A percentile compares a stretch with the other conserved stretches of the same genome.
Conservation (phyloP, 2,329 filamentous ascomycete genomes). For the Colletotrichum lini region DNA sequence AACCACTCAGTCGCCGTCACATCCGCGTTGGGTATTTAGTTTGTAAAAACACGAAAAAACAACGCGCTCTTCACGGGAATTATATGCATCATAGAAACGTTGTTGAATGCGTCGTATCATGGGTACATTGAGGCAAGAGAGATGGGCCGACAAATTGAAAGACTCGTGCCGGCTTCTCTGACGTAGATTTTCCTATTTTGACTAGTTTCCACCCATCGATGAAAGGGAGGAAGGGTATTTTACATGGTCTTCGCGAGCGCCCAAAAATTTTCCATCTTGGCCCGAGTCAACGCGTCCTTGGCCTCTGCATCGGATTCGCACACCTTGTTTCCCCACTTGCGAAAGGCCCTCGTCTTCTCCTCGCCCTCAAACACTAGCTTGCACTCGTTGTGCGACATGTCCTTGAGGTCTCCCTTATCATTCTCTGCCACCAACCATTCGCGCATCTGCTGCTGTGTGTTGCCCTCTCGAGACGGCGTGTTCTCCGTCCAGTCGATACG, state of each 20-base stretch:
- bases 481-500: slow-evolving; percentile 98
- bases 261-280: slow-evolving; percentile 98
- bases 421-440: slow-evolving; percentile 87
- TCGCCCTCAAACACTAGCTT: slow-evolving; percentile 92
- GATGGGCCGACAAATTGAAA: too few species aligned
- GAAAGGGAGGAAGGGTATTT: slow-evolving; percentile 19
- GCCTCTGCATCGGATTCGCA: slow-evolving; percentile 94
- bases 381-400: slow-evolving; percentile 87
- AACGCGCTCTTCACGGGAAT: too few species aligned
- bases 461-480: slow-evolving; percentile 74
- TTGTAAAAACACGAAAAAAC: too few species aligned
- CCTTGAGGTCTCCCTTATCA: slow-evolving; percentile 83
- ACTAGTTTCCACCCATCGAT: not conserved
- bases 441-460: slow-evolving; percentile 74
- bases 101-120: too few species aligned
- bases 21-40: not conserved
- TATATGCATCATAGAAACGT: too few species aligned
- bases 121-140: too few species aligned
- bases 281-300: slow-evolving; percentile 81
- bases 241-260: slow-evolving; percentile 79
- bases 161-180: too few species aligned
- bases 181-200: too few species aligned
- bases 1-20: not conserved
- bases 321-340: slow-evolving; percentile 90
- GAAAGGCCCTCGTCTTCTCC: slow-evolving; percentile 83